These are phyloP conservation scores for Cruciata laevipes DNA, from an alignment of 257 asterid genomes.

Conservation along the genomic window DNA sequence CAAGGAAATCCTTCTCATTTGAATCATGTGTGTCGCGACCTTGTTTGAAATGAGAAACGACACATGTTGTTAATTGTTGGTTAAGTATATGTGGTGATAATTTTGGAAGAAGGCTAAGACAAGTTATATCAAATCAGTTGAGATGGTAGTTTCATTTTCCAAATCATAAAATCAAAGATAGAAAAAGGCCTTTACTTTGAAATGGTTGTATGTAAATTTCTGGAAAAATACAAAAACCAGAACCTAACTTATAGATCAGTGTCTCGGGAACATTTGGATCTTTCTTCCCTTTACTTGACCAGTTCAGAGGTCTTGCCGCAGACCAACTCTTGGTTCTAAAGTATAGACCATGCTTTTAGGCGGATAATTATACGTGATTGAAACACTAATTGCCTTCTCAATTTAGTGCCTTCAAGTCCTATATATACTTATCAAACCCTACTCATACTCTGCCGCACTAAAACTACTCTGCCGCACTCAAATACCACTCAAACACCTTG, in stretches of 20 bases:
- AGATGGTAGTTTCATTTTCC: neutral
- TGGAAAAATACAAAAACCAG: slow-evolving; percentile 58
- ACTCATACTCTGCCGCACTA: no score
- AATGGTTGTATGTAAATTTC: slow-evolving; percentile 73
- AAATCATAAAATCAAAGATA: neutral
- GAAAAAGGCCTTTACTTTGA: slow-evolving; percentile 40
- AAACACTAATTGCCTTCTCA: slow-evolving; percentile 51
- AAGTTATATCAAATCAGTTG: neutral
- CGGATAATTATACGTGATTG: slow-evolving; percentile 72
- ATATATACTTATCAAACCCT: no score
- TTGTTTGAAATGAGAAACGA: no score
- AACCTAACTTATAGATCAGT: slow-evolving; percentile 46
- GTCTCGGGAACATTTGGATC: slow-evolving; percentile 66
- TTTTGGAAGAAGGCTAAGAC: slow-evolving; percentile 58
- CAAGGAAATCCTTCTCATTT: no score
- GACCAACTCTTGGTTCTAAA: slow-evolving; percentile 47
- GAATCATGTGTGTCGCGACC: no score
- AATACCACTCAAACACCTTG: no score
- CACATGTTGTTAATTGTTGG: no score
- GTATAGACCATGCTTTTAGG: slow-evolving; percentile 58
- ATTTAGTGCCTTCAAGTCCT: no score
- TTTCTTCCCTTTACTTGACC: slow-evolving; percentile 80
- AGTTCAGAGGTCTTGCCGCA: slow-evolving; percentile 46
- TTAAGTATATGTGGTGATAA: slow-evolving; percentile 62
- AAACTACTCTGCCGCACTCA: no score